phyloP scores from a whole-genome alignment of 768 basidiomycete genomes.

The Kwoniella sp. region DNA sequence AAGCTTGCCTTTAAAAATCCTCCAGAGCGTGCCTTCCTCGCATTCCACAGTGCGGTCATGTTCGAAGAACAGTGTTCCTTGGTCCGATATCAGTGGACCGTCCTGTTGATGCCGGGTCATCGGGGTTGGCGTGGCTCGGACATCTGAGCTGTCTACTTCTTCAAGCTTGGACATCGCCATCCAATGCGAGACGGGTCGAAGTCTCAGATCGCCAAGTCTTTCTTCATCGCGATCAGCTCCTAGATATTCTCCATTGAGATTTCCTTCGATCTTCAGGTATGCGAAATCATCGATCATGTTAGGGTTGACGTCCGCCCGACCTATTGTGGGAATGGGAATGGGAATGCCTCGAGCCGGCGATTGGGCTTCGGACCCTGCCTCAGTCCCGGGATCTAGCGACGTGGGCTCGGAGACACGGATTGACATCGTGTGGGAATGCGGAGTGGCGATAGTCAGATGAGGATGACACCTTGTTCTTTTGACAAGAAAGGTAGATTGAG shows the following conservation, averaged over 20 bases:
- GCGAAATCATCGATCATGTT: background rate
- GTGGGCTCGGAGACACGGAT: background rate
- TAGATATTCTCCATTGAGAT: background rate
- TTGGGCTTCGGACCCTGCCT: too few species aligned
- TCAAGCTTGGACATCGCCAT: background rate
- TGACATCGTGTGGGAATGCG: background rate
- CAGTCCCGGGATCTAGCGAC: background rate
- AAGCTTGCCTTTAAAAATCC: background rate
- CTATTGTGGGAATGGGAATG: background rate
- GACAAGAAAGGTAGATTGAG: too few species aligned
- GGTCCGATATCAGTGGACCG: background rate
- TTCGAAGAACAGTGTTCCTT: background rate
- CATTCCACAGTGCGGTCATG: background rate
- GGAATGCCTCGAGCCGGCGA: too few species aligned
- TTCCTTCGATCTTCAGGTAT: background rate
- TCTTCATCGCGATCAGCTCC: too few species aligned
- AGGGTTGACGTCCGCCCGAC: background rate
- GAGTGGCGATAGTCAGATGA: background rate
- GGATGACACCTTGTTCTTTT: background rate
- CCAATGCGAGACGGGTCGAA: background rate
- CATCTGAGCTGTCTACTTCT: too few species aligned
- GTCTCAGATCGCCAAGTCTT: background rate
- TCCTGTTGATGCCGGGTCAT: background rate
- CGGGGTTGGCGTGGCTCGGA: background rate
- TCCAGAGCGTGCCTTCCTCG: background rate